phyloP scores from a whole-genome alignment of 169 alveolate species.

The Plasmodium relictum region DNA sequence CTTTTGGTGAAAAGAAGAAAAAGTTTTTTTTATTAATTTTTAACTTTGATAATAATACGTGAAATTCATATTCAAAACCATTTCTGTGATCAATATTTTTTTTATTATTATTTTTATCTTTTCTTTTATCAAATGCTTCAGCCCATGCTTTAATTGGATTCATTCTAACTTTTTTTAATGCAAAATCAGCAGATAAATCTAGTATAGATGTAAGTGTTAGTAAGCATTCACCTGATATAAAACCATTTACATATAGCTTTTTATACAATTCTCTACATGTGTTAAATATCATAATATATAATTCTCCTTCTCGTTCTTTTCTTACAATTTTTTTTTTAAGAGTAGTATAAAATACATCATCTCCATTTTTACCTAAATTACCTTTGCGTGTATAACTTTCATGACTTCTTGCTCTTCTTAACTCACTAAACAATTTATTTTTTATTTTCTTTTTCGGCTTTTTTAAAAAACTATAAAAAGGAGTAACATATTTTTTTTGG shows the following conservation, averaged over 20 bases:
- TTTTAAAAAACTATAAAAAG: conserved; percentile 68
- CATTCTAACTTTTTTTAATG: conserved; percentile 86
- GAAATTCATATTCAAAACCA: conserved; percentile 77
- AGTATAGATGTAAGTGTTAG: conserved; percentile 82
- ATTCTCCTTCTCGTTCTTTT: conserved; percentile 88
- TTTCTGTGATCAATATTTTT: conserved; percentile 54
- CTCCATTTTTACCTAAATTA: conserved; percentile 13
- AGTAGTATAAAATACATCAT: conserved; percentile 39
- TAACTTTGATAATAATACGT: conserved; percentile 53
- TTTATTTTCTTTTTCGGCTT: conserved; percentile 30
- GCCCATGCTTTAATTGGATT: conserved; percentile 86
- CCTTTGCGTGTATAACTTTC: conserved; percentile 59
- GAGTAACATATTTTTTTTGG: conserved; percentile 35
- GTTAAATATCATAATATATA: conserved; percentile 89
- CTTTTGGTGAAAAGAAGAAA: conserved; percentile 57
- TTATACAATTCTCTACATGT: conserved; percentile 88
- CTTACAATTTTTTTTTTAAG: conserved; percentile 75
- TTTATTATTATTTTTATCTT: conserved; percentile 41
- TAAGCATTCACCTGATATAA: conserved; percentile 88
- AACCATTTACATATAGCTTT: conserved; percentile 83
- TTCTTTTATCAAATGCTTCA: conserved; percentile 72
- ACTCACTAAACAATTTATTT: conserved; percentile 43
- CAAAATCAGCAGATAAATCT: conserved; percentile 87
- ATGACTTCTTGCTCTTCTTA: conserved; percentile 75
- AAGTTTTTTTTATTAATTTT: conserved; percentile 32